Percentiles rank a stretch among this genome's conserved stretches.
phyloP scores from a whole-genome alignment of 2,329 filamentous ascomycete species.

The Aureobasidium sp. region DNA sequence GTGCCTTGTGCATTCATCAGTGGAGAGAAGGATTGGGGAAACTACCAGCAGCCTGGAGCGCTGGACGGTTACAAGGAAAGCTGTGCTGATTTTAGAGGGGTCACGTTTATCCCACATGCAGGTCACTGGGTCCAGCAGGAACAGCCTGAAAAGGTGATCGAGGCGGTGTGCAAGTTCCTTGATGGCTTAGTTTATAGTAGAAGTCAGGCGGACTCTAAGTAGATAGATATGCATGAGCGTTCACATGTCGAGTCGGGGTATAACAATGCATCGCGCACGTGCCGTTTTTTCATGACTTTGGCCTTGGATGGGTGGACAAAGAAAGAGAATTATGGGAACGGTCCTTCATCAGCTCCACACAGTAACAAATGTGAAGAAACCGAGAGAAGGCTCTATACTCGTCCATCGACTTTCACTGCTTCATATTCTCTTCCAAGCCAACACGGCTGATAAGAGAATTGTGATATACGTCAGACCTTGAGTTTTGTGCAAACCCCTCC shows the following conservation, averaged over 20 bases:
- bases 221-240: slow-evolving; percentile 8
- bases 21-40: slow-evolving; percentile 72
- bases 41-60: slow-evolving; percentile 71
- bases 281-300: neutral
- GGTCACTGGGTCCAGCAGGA: slow-evolving; percentile 80
- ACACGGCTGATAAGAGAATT: neutral
- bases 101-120: slow-evolving; percentile 62
- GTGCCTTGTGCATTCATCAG: slow-evolving; percentile 69
- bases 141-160: slow-evolving; percentile 60
- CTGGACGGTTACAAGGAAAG: slow-evolving; percentile 61
- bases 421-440: neutral
- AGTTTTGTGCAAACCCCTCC: slow-evolving; percentile 1
- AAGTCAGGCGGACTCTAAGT: neutral
- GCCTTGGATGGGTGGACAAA: neutral
- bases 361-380: neutral
- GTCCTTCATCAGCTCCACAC: neutral
- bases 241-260: neutral
- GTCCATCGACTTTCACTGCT: neutral
- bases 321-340: neutral
- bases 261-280: slow-evolving; percentile 15
- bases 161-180: slow-evolving; percentile 52
- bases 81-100: slow-evolving; percentile 61
- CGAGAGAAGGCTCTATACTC: neutral
- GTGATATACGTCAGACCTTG: slow-evolving; percentile 11
- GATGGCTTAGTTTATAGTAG: neutral